Base-by-base conservation (phyloP, 2,329 filamentous ascomycete genomes). In the Colletotrichum brevisporum region DNA sequence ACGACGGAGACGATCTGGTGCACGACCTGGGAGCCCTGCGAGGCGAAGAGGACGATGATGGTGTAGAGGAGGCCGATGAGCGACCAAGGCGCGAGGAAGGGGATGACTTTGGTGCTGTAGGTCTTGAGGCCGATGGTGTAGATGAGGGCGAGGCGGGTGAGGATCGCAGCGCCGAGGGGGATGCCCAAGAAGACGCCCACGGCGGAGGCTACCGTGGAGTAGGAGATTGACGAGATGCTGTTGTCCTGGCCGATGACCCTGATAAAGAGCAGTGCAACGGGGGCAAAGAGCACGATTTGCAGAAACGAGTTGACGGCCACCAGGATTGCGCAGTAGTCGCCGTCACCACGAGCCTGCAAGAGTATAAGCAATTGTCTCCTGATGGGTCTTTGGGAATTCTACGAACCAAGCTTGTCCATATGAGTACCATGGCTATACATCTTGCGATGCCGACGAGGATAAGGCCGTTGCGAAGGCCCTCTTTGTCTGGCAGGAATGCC, bases 101-200 rank as follows among this genome's bases (percentile, higher is more conserved):
- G 88, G n/a, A 97, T 77, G 77, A 97, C 96, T 3, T 87, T 83
- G 3, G 83, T 77, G 45, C 93, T 85, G 76, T 94, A 97, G 84
- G 88, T 91, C 1, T 81, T 79, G 1, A 85, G 78, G 3, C 90
- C 88, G 4, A 86, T 77, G 0, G 90, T 50, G 0, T 75, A 79
- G 3, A 90, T 86, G 6, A 97, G 79, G 0, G 77, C 75, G 70
- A 95, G 84, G 0, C 94, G 87, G 0, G 94, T 96, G 3, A 94
- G n/a, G 36, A 97, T 84, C 0, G 94, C 94, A 0, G 92, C 93
- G 1, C 84, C 93, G 0, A 97, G 86, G 0, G 94, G 94, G 21
- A 97, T 95, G 0, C 92, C 94, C 1, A 97, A 85, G 75, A 97
- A 97, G 1, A 94, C 92, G 0, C 88, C 94, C 0, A 97, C 94